Evolutionary conservation across 805 yeast genomes (phyloP).

Genomic region (Ogataea nitratoaversa): DNA sequence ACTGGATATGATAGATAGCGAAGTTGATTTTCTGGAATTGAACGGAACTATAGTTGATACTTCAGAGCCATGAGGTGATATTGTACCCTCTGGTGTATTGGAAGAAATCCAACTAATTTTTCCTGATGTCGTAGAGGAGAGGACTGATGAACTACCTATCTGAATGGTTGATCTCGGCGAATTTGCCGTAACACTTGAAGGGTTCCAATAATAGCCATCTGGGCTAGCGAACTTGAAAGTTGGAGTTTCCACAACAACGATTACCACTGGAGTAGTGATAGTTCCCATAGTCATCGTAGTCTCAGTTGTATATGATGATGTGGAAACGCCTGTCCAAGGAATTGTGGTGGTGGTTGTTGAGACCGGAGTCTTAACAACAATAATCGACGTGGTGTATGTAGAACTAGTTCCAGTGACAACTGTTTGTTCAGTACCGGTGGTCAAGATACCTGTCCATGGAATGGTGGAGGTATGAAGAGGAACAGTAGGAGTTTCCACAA

Average conservation of each 20-base stretch:
- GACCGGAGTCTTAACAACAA: not conserved
- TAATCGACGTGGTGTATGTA: not conserved
- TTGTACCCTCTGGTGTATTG: too few relatives aligned
- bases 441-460: not conserved
- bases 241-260: not conserved
- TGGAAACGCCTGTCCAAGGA: not conserved
- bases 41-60: too few relatives aligned
- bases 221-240: not conserved
- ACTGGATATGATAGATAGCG: too few relatives aligned
- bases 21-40: too few relatives aligned
- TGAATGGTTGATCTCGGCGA: too few relatives aligned
- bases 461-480: not conserved
- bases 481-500: not conserved
- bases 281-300: not conserved
- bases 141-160: too few relatives aligned
- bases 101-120: too few relatives aligned
- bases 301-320: not conserved
- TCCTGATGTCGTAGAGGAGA: too few relatives aligned
- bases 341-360: not conserved
- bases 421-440: not conserved
- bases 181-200: too few relatives aligned
- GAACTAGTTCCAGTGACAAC: not conserved
- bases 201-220: conserved; percentile 1
- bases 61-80: too few relatives aligned
- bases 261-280: not conserved